Conservation (phyloP, 495 filamentous ascomycete species). For the Saxispiralis lemnorum region DNA sequence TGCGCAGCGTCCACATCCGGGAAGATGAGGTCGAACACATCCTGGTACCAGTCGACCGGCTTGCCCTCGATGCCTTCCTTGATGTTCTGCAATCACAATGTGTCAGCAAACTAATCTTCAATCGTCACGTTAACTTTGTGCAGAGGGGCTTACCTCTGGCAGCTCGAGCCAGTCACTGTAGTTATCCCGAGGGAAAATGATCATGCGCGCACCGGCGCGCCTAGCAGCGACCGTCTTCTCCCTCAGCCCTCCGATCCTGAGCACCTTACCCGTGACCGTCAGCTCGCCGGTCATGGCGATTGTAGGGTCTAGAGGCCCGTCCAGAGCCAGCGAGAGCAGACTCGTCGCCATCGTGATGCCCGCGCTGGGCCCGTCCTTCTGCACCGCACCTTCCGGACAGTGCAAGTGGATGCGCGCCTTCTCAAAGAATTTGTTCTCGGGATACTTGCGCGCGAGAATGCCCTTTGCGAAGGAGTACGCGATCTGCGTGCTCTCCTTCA, state of each 20-base stretch:
- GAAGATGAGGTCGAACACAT: constrained; percentile 87
- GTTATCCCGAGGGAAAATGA: constrained; percentile 93
- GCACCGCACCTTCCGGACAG: constrained; percentile 91
- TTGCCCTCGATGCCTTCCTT: constrained; percentile 84
- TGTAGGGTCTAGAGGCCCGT: constrained; percentile 59
- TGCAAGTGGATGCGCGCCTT: constrained; percentile 91
- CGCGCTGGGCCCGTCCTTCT: constrained; percentile 87
- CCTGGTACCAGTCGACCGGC: constrained; percentile 80
- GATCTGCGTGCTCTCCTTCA: constrained; percentile 91
- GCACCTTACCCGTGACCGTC: constrained; percentile 91
- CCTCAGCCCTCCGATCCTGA: constrained; percentile 84
- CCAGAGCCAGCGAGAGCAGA: constrained; percentile 65
- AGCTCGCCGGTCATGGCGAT: constrained; percentile 98
- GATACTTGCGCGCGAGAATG: constrained; percentile 62
- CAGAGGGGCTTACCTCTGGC: constrained; percentile 56
- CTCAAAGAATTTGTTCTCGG: constrained; percentile 87
- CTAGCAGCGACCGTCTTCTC: constrained; percentile 99
- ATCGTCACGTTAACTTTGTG: too few relatives aligned
- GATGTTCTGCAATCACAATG: constrained; percentile 54
- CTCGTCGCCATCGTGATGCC: constrained; percentile 96
- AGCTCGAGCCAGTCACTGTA: constrained; percentile 93
- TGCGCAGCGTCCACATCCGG: constrained; percentile 54
- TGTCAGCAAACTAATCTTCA: constrained; percentile 22
- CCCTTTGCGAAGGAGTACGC: constrained; percentile 95
- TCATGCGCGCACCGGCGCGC: constrained; percentile 79